Conservation (phyloP, 2,329 filamentous ascomycete genomes). For the Penicillium sp. region DNA sequence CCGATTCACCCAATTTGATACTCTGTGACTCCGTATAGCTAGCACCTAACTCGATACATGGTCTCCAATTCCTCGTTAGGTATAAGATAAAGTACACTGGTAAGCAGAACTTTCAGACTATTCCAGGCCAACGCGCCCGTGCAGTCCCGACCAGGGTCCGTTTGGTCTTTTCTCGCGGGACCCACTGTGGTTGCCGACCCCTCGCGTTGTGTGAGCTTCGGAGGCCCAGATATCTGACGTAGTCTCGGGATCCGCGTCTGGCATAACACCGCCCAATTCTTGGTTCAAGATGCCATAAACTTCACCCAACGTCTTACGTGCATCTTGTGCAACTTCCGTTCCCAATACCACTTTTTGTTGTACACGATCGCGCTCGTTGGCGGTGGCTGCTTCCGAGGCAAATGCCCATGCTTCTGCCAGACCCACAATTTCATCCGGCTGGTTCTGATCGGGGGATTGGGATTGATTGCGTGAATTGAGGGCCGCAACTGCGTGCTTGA, state of each 20-base stretch:
- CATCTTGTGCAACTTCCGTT: constrained; percentile 30
- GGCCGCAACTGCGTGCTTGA: constrained; percentile 34
- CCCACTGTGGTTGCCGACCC: constrained; percentile 14
- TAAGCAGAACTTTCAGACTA: background rate
- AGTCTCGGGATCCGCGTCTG: constrained; percentile 15
- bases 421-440: constrained; percentile 32
- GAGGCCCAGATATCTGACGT: constrained; percentile 33
- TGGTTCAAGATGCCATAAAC: constrained; percentile 38
- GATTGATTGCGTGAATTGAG: constrained; percentile 22
- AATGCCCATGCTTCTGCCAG: constrained; percentile 43
- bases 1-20: background rate
- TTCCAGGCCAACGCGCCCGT: constrained; percentile 34
- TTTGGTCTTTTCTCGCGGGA: constrained; percentile 27
- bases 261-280: constrained; percentile 27
- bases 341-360: constrained; percentile 34
- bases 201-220: constrained; percentile 27
- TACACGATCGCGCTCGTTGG: constrained; percentile 33
- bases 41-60: background rate
- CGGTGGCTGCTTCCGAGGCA: constrained; percentile 36
- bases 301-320: constrained; percentile 30
- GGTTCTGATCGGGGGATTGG: constrained; percentile 15
- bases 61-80: too few relatives aligned
- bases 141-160: constrained; percentile 39
- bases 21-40: background rate
- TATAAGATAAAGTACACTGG: too few relatives aligned